Evolutionary conservation across 192 early-diverging fungal genomes (phyloP), one percentile per base, ranked within the genome.

Genomic region (Chytriomyces confervae): DNA sequence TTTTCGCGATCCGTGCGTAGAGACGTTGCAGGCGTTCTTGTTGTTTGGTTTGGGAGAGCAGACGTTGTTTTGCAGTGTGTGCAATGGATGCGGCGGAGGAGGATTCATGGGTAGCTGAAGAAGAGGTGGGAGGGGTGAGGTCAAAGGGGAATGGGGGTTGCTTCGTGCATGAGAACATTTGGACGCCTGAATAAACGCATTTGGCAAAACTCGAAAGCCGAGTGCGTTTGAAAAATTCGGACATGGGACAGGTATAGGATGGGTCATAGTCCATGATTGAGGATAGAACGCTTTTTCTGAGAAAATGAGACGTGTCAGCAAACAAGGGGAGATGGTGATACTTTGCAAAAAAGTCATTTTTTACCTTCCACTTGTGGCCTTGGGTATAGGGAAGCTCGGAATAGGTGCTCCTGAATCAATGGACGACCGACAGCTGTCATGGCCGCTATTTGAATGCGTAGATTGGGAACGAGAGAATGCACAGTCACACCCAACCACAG

Each of bases 151-250:
- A 74, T 5, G 72, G 60, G 5, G 72, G 72, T 43, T 63, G 62
- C 61, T 62, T 62, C 7, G 61, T 53, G 27, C 69, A 70, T 24
- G 69, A 13, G 18, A 70, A 53, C 8, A 23, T 53, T 43, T 53
- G 69, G 20, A 43, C 69, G 36, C 69, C 69, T 23, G 27, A 44
- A 7, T 10, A 70, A 20, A 70, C 47, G 72, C 36, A 62, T 62
- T 62, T 36, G 16, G 72, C 72, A 74, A 70, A 24, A 18, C 27
- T 53, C 50, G 18, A 24, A 8, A 70, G 27, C n/a, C 45, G 29
- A 18, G 72, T 74, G 57, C 18, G 45, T 63, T 74, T 74, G 72
- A 74, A 74, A 44, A 74, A 74, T 27, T 74, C 72, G 5, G 53
- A 61, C 13, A 46, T 49, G 18, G 72, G 72, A 20, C 72, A 74